phyloP scores from a whole-genome alignment of 2,329 filamentous ascomycete genomes.

The Aspergillus sp. region DNA sequence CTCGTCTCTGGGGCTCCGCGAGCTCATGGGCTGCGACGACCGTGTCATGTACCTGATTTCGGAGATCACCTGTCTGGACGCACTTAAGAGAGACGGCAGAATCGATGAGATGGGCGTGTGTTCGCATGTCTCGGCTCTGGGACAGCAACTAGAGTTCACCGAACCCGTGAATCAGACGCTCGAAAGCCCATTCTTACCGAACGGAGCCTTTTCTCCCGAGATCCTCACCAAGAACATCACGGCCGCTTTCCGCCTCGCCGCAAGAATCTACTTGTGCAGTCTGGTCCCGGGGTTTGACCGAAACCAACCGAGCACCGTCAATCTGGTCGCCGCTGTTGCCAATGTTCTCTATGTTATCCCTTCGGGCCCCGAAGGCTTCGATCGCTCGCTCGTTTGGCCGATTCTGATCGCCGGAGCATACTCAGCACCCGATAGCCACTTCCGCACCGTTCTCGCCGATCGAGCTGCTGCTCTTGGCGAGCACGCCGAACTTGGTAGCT shows the following conservation, averaged over 20 bases:
- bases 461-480: conserved; percentile 75
- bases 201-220: conserved; percentile 76
- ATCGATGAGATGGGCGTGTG: conserved; percentile 80
- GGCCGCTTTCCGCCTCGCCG: conserved; percentile 84
- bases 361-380: conserved; percentile 76
- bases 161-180: conserved; percentile 67
- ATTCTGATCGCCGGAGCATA: conserved; percentile 83
- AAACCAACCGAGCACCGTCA: conserved; percentile 70
- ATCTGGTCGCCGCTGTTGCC: conserved; percentile 76
- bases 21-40: conserved; percentile 97
- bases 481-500: conserved; percentile 76
- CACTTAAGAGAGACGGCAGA: conserved; percentile 78
- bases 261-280: conserved; percentile 95
- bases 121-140: conserved; percentile 84
- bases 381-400: conserved; percentile 90
- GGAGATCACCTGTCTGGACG: conserved; percentile 93
- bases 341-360: conserved; percentile 80
- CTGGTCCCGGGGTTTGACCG: conserved; percentile 86
- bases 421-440: conserved; percentile 69
- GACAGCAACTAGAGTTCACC: conserved; percentile 79
- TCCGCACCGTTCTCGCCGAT: conserved; percentile 76
- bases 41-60: conserved; percentile 97
- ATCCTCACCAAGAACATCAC: conserved; percentile 89
- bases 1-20: conserved; percentile 72
- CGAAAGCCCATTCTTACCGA: conserved; percentile 55